Percentiles rank a stretch among this genome's conserved stretches.
These are phyloP conservation scores for Plectosphaerella cucumerina DNA, from an alignment of 2,329 filamentous ascomycete species.

Conservation along the genomic window DNA sequence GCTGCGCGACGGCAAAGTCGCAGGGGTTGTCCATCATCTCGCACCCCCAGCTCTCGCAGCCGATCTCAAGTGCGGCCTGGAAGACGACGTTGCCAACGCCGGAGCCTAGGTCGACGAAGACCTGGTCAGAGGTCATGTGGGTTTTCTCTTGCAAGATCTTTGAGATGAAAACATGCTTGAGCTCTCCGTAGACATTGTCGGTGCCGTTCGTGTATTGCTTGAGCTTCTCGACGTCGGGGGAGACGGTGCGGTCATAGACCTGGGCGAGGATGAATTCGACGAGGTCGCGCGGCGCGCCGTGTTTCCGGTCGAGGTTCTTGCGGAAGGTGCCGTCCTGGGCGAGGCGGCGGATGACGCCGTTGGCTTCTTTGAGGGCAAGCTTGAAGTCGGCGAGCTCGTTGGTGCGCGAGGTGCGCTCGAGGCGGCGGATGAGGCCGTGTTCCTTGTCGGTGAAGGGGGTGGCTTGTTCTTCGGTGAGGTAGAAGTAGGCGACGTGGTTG, in stretches of 20 bases:
- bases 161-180: slow-evolving; percentile 79
- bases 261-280: slow-evolving; percentile 81
- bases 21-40: slow-evolving; percentile 94
- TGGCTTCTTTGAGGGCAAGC: slow-evolving; percentile 71
- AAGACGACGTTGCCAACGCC: slow-evolving; percentile 95
- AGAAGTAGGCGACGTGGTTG: slow-evolving; percentile 67
- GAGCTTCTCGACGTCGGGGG: slow-evolving; percentile 78
- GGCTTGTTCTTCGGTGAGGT: slow-evolving; percentile 68
- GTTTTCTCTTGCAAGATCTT: slow-evolving; percentile 75
- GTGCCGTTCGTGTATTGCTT: slow-evolving; percentile 84
- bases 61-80: slow-evolving; percentile 88
- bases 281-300: slow-evolving; percentile 65
- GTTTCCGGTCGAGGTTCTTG: slow-evolving; percentile 64
- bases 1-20: slow-evolving; percentile 74
- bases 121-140: slow-evolving; percentile 72
- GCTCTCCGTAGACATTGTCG: slow-evolving; percentile 92
- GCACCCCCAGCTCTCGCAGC: slow-evolving; percentile 93
- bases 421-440: slow-evolving; percentile 68
- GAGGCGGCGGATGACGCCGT: slow-evolving; percentile 61
- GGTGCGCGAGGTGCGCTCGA: slow-evolving; percentile 69
- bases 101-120: slow-evolving; percentile 93
- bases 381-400: slow-evolving; percentile 66
- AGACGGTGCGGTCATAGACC: slow-evolving; percentile 88
- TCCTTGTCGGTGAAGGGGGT: slow-evolving; percentile 66
- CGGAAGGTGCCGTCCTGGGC: slow-evolving; percentile 68